A percentile compares a stretch with the other conserved stretches of the same genome.
Conservation (phyloP, 2,329 filamentous ascomycete genomes). For the Colletotrichum sp. region DNA sequence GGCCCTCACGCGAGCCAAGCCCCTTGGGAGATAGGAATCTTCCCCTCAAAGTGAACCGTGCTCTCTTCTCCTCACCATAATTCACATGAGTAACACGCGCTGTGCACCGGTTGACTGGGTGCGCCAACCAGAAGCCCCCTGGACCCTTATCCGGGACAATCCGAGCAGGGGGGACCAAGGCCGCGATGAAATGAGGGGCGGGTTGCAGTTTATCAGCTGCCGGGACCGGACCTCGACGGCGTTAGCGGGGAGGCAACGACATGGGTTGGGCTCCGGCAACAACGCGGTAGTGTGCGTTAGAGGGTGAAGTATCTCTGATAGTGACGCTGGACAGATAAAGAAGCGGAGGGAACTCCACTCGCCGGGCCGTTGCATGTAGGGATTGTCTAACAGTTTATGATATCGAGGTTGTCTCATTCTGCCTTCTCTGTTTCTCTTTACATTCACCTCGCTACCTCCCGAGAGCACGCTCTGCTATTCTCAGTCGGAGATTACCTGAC, state of each 20-base stretch:
- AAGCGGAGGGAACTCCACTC: not conserved
- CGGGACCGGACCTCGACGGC: conserved; percentile 2
- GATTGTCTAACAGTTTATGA: not conserved
- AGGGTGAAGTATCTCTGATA: not conserved
- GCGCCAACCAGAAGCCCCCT: not conserved
- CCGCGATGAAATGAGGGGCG: not conserved
- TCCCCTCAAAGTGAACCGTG: not conserved
- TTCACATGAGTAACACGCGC: not conserved
- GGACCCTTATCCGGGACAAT: conserved; percentile 4
- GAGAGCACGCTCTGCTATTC: not conserved
- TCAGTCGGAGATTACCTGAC: not conserved
- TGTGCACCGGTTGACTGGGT: not conserved
- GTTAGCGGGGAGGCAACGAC: not conserved
- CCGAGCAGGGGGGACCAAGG: not conserved
- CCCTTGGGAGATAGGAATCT: not conserved
- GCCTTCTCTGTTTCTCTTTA: not conserved
- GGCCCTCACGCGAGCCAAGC: not conserved
- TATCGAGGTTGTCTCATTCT: not conserved
- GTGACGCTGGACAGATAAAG: not conserved
- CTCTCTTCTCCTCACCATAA: not conserved
- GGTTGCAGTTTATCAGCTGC: not conserved
- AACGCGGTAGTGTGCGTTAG: not conserved
- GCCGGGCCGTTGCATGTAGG: not conserved
- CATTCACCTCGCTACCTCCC: not conserved
- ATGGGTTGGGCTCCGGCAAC: not conserved